A percentile compares a stretch with the other conserved stretches of the same genome.
phyloP scores from a whole-genome alignment of 768 basidiomycete species.

The Boletus pseudopeckii region DNA sequence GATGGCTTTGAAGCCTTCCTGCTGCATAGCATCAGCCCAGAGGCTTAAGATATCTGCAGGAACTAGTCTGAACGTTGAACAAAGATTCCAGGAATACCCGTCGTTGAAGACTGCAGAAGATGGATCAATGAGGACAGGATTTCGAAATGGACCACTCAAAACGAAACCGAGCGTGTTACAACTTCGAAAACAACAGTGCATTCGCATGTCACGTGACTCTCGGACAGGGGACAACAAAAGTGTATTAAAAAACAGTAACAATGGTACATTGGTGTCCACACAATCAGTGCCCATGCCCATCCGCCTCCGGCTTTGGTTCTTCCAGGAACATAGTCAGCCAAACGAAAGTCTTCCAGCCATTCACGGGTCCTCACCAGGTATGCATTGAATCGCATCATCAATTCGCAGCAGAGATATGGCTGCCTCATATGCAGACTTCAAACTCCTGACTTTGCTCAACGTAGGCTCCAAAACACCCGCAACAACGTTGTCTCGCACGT shows the following conservation, averaged over 20 bases:
- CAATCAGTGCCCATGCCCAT: conserved; percentile 70
- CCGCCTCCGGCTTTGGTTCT: conserved; percentile 73
- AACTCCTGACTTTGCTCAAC: conserved; percentile 92
- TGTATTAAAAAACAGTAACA: conserved; percentile 1
- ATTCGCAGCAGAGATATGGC: conserved; percentile 93
- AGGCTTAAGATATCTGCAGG: conserved; percentile 28
- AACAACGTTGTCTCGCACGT: conserved; percentile 90
- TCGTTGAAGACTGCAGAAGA: conserved; percentile 6
- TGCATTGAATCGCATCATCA: conserved; percentile 92
- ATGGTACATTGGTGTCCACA: conserved; percentile 10
- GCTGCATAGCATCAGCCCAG: conserved; percentile 50
- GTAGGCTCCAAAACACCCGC: conserved; percentile 96
- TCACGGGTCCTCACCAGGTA: conserved; percentile 59
- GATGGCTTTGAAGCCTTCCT: conserved; percentile 40
- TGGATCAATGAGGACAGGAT: conserved; percentile 13
- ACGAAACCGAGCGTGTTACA: conserved; percentile 15
- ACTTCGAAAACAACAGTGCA: conserved; percentile 20
- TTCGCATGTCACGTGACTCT: conserved; percentile 30
- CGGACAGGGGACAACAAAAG: not conserved
- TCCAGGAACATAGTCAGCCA: conserved; percentile 17
- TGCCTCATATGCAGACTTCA: conserved; percentile 97
- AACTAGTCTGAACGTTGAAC: conserved; percentile 17
- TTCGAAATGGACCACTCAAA: conserved; percentile 18
- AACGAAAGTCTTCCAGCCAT: conserved; percentile 8
- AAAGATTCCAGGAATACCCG: conserved; percentile 4